Evolutionary conservation across 306 rosid genomes (phyloP).

Genomic region (Styphnolobium japonicum): DNA sequence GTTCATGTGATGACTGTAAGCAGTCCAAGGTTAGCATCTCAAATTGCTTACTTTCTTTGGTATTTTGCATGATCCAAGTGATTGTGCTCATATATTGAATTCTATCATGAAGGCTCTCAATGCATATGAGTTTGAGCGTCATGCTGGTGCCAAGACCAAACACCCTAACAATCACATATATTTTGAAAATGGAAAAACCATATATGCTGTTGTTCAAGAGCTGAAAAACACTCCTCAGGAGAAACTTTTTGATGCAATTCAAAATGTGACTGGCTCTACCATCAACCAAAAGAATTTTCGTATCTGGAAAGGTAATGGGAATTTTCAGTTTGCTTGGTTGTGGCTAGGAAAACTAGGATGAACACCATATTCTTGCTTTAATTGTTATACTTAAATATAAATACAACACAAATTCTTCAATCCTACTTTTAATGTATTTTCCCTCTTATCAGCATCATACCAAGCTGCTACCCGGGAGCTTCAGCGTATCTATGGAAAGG

Average conservation of each 20-base stretch:
- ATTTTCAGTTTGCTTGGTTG: constrained; percentile 14
- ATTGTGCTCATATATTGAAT: constrained; percentile 34
- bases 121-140: constrained; percentile 96
- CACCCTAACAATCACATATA: constrained; percentile 95
- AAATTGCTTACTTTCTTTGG: constrained; percentile 18
- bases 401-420: background rate
- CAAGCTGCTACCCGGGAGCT: constrained; percentile 97
- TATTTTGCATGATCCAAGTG: constrained; percentile 15
- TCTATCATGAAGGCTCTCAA: constrained; percentile 70
- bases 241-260: constrained; percentile 78
- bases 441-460: constrained; percentile 80
- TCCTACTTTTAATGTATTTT: background rate
- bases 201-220: constrained; percentile 92
- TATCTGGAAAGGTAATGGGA: constrained; percentile 69
- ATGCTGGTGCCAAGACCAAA: constrained; percentile 94
- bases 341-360: background rate
- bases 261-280: constrained; percentile 75
- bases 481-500: constrained; percentile 93
- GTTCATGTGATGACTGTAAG: constrained; percentile 79
- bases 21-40: constrained; percentile 63
- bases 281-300: constrained; percentile 85
- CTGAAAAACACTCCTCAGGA: constrained; percentile 89
- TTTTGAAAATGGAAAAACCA: constrained; percentile 91
- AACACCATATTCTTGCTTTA: constrained; percentile 9
- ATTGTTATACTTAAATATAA: background rate